Conservation (phyloP, 225 moss, liverwort and hornwort species). For the Takakia lepidozioides region DNA sequence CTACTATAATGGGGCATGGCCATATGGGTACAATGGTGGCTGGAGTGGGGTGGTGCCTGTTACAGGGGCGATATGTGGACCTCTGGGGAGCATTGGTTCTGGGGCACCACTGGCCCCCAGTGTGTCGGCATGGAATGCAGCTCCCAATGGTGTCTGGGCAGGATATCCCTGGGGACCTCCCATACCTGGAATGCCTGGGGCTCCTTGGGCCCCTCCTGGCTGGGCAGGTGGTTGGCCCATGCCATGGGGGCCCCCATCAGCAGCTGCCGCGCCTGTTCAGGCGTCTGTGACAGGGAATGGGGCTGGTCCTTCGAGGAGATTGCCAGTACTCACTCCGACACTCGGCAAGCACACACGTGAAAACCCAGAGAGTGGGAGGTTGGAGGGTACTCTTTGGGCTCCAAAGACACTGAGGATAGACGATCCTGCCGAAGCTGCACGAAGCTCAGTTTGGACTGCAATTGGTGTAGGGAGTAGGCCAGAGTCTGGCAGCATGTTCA, state of each 20-base stretch:
- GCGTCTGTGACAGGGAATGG: background rate
- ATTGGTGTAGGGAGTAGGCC: slow-evolving; percentile 33
- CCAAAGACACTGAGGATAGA: slow-evolving; percentile 57
- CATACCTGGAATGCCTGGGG: slow-evolving; percentile 9
- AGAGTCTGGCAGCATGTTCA: slow-evolving; percentile 48
- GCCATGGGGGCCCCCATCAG: slow-evolving; percentile 9
- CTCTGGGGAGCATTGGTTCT: slow-evolving; percentile 6
- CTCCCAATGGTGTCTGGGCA: slow-evolving; percentile 22
- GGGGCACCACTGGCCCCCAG: slow-evolving; percentile 16
- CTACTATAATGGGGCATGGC: slow-evolving; percentile 65
- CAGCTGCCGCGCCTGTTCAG: background rate
- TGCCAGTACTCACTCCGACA: slow-evolving; percentile 22
- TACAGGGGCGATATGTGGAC: slow-evolving; percentile 16
- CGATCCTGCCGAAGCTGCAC: slow-evolving; percentile 33
- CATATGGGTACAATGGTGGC: slow-evolving; percentile 64
- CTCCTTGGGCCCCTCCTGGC: slow-evolving; percentile 23
- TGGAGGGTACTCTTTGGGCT: slow-evolving; percentile 44
- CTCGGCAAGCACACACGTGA: slow-evolving; percentile 46
- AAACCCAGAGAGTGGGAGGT: slow-evolving; percentile 14
- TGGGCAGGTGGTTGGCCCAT: slow-evolving; percentile 27
- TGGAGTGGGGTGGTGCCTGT: slow-evolving; percentile 47
- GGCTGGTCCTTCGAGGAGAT: slow-evolving; percentile 4
- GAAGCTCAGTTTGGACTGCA: slow-evolving; percentile 68
- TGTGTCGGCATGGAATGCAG: slow-evolving; percentile 14
- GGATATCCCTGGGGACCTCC: slow-evolving; percentile 15